Evolutionary conservation across 805 yeast species (phyloP).

Genomic region (Yamadazyma philogaea): DNA sequence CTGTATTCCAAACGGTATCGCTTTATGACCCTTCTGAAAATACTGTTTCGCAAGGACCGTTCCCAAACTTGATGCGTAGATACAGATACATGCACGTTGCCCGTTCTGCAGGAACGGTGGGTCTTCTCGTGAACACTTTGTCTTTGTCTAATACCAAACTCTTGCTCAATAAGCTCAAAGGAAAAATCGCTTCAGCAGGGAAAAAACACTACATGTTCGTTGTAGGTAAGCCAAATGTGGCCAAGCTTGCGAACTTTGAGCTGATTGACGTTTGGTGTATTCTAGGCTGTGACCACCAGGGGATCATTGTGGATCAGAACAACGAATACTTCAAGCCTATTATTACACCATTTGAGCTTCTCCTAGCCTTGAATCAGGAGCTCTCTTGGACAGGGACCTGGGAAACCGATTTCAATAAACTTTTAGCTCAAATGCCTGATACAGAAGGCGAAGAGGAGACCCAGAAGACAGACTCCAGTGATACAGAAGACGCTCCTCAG

Average conservation of each 20-base stretch:
- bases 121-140: conserved; percentile 84
- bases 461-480: conserved; percentile 22
- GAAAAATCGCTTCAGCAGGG: conserved; percentile 66
- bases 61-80: conserved; percentile 76
- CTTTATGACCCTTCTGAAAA: conserved; percentile 44
- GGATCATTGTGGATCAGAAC: conserved; percentile 74
- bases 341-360: conserved; percentile 88
- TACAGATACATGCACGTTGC: conserved; percentile 86
- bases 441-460: conserved; percentile 15
- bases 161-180: conserved; percentile 59
- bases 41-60: conserved; percentile 52
- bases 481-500: conserved; percentile 66
- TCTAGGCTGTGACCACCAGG: conserved; percentile 92
- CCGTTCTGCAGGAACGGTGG: conserved; percentile 87
- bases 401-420: conserved; percentile 72
- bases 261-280: conserved; percentile 93
- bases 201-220: conserved; percentile 93
- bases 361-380: conserved; percentile 72
- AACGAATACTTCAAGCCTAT: conserved; percentile 88
- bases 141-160: conserved; percentile 72
- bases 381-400: conserved; percentile 91
- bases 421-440: conserved; percentile 36
- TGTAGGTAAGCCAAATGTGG: conserved; percentile 97
- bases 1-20: conserved; percentile 58
- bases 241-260: conserved; percentile 94